Percentiles rank a stretch among this genome's conserved stretches.
Evolutionary conservation across 345 rosid genomes (phyloP).

Genomic region (Moricandia moricandioides): DNA sequence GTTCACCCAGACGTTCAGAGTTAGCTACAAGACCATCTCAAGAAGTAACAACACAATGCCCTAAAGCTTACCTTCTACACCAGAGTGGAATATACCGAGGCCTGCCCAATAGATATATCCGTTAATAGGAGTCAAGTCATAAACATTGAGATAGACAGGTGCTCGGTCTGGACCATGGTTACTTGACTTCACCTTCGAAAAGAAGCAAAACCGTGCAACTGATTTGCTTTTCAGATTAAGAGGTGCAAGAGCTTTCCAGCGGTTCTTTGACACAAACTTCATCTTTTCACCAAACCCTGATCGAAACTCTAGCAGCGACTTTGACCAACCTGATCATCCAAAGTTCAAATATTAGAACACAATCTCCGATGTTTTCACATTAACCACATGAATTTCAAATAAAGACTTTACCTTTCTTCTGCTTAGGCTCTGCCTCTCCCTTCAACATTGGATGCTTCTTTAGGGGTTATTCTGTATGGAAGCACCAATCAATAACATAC

Average conservation of each 20-base stretch:
- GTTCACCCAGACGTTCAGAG: constrained; percentile 15
- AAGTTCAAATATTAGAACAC: background rate
- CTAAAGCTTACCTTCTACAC: constrained; percentile 76
- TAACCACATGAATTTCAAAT: background rate
- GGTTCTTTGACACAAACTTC: constrained; percentile 59
- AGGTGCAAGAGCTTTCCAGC: constrained; percentile 60
- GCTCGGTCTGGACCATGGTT: constrained; percentile 56
- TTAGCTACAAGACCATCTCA: constrained; percentile 8
- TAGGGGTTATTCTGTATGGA: constrained; percentile 30
- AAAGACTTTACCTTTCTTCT: constrained; percentile 23
- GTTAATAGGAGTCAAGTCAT: constrained; percentile 84
- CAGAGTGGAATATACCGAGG: constrained; percentile 94
- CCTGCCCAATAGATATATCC: constrained; percentile 98
- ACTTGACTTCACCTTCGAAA: constrained; percentile 61
- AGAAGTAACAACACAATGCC: constrained; percentile 14
- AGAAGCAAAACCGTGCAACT: constrained; percentile 65
- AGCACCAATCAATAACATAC: constrained; percentile 15
- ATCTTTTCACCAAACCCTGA: constrained; percentile 47
- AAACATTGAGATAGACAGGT: constrained; percentile 90
- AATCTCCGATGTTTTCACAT: background rate
- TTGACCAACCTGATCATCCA: constrained; percentile 44
- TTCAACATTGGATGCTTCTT: constrained; percentile 35
- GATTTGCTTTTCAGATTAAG: constrained; percentile 58
- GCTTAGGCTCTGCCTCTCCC: constrained; percentile 22
- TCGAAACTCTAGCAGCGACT: constrained; percentile 31